phyloP scores from a whole-genome alignment of 495 filamentous ascomycete genomes.

The Podospora didyma region DNA sequence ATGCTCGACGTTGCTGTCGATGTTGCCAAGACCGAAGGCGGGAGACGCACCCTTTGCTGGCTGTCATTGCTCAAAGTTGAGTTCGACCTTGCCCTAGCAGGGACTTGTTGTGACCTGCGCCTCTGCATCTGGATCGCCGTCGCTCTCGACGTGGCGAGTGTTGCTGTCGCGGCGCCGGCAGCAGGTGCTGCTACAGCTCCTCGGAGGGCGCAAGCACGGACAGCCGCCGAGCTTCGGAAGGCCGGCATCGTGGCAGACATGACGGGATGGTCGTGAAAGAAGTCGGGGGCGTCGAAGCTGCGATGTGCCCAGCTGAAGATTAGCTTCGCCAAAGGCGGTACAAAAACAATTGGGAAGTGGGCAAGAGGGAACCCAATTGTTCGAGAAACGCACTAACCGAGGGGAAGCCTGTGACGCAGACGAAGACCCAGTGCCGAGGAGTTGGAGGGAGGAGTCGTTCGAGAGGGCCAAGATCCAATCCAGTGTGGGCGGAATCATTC shows the following conservation, averaged over 20 bases:
- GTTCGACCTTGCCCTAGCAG: constrained; percentile 28
- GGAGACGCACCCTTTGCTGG: constrained; percentile 57
- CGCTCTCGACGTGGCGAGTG: constrained; percentile 4
- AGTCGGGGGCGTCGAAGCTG: neutral
- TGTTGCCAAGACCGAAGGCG: neutral
- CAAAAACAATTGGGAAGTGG: too few relatives aligned
- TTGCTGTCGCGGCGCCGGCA: neutral
- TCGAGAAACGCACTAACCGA: too few relatives aligned
- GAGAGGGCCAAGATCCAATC: too few relatives aligned
- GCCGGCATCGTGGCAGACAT: constrained; percentile 23
- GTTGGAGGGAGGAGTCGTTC: too few relatives aligned
- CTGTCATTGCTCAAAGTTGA: constrained; percentile 51
- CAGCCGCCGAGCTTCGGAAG: constrained; percentile 15
- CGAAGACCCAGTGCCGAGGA: too few relatives aligned
- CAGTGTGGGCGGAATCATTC: too few relatives aligned
- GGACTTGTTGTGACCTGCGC: neutral
- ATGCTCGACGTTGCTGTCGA: neutral
- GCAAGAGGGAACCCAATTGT: neutral
- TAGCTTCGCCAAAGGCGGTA: too few relatives aligned
- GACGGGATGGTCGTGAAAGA: neutral
- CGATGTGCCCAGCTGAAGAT: too few relatives aligned
- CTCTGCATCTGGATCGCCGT: constrained; percentile 7
- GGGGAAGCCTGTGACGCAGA: neutral
- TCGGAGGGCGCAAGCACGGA: constrained; percentile 17
- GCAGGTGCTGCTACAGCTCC: constrained; percentile 3